A percentile compares a stretch with the other conserved stretches of the same genome.
These are phyloP conservation scores for Amesomyces nigricolor DNA, from an alignment of 2,329 filamentous ascomycete species.

Conservation along the genomic window DNA sequence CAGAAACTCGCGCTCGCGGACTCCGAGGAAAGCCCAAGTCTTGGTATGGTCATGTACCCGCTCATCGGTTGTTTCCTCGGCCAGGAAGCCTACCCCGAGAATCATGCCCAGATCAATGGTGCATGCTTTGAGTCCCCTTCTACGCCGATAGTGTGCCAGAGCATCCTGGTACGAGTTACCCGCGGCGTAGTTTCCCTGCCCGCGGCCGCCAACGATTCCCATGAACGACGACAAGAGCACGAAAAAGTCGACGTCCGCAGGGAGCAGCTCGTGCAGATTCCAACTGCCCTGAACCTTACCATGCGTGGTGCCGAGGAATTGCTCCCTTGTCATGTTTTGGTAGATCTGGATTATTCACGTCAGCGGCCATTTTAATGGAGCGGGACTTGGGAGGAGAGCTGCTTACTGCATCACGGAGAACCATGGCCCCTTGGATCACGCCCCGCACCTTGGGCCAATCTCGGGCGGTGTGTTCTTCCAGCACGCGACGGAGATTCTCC, in stretches of 20 bases:
- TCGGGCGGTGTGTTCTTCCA: background rate
- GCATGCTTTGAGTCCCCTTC: slow-evolving; percentile 31
- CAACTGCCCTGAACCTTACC: background rate
- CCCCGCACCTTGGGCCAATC: background rate
- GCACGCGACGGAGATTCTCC: background rate
- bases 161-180: slow-evolving; percentile 18
- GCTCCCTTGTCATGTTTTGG: background rate
- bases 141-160: slow-evolving; percentile 33
- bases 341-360: too few relatives aligned
- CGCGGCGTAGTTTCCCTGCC: slow-evolving; percentile 11
- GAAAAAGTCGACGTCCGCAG: slow-evolving; percentile 15
- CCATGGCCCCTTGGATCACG: slow-evolving; percentile 2
- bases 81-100: slow-evolving; percentile 30
- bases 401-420: background rate
- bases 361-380: too few relatives aligned
- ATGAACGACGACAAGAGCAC: slow-evolving; percentile 4
- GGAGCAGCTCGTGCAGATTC: background rate
- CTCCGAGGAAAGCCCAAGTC: too few relatives aligned
- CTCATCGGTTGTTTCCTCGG: slow-evolving; percentile 17
- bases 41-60: too few relatives aligned
- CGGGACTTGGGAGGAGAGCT: too few relatives aligned
- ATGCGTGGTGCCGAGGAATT: background rate
- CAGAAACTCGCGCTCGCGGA: too few relatives aligned
- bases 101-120: slow-evolving; percentile 38
- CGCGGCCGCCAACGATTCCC: slow-evolving; percentile 6